Base-by-base conservation (phyloP, 495 filamentous ascomycete genomes). In the Polyplosphaeria fusca region DNA sequence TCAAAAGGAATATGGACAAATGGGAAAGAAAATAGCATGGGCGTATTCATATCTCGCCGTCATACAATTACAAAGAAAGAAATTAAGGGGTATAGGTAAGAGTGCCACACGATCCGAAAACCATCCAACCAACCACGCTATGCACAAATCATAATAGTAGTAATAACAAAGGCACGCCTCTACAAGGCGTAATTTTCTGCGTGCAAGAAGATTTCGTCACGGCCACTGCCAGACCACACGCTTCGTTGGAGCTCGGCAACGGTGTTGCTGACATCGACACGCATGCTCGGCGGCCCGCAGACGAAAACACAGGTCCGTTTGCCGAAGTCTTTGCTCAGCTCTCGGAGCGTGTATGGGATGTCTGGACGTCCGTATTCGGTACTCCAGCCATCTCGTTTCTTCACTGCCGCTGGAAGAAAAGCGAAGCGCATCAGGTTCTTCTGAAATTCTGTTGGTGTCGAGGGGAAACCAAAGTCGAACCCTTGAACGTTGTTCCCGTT, bases 361-460 rank as follows among this genome's bases (percentile, higher is more conserved):
- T 95, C 83, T 0, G 92, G 92, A 0, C 93, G 83, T n/a, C 88
- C 89, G 70, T 96, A 96, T 69, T 96, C 92, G 4, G 91, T 88
- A 51, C 81, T 84, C 87, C 90, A 95, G 27, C 87, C 88, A 55
- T 87, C 86, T 60, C 88, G 84, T 63, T 80, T 83, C 68, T 86
- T 81, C 45, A 80, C 74, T 14, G 81, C 70, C 1, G 76, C 70
- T 0, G 82, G 79, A 40, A 89, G 81, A 68, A 89, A 91, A 7
- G 90, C 89, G 71, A 91, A 94, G 18, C 89, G 86, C 79, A 92
- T 89, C 32, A 91, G 77, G 60, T 82, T 87, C 73, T 87, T 89
- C 67, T 88, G 85, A 72, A 89, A 85, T 60, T 88, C 82, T 26
- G 85, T 88, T 19, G 86, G 85, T 24, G 86, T 89, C 35, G 78